Conservation (phyloP, 345 rosid genomes). For the Euphorbia peplus region DNA sequence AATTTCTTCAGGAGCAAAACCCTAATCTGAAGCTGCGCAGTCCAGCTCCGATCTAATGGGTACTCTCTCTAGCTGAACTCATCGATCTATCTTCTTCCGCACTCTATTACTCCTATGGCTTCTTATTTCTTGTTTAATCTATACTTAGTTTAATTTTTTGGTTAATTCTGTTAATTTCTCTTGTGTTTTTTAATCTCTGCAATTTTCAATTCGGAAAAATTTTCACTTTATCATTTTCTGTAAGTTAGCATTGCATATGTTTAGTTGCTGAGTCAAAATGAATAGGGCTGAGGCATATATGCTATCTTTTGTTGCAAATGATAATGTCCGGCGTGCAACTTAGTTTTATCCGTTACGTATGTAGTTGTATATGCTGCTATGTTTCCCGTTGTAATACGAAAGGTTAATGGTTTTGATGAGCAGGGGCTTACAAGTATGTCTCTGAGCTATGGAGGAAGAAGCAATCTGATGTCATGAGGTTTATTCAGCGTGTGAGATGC, state of each 20-base stretch:
- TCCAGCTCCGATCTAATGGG: conserved; percentile 21
- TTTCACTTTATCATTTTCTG: background rate
- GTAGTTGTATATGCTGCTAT: background rate
- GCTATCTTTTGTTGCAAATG: background rate
- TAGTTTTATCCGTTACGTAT: no score
- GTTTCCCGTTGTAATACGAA: background rate
- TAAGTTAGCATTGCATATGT: no score
- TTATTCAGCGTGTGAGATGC: conserved; percentile 94
- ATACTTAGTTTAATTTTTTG: background rate
- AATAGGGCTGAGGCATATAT: background rate
- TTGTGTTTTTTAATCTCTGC: background rate
- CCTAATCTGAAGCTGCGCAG: conserved; percentile 2
- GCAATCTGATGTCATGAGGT: conserved; percentile 98
- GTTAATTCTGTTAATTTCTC: background rate
- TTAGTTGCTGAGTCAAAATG: background rate
- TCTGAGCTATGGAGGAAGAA: conserved; percentile 99
- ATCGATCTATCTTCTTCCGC: background rate
- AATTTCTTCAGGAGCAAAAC: background rate
- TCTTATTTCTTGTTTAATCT: background rate
- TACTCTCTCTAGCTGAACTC: conserved; percentile 1
- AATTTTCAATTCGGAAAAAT: background rate
- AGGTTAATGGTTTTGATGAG: background rate
- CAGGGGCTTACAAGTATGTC: conserved; percentile 95
- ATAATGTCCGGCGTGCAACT: background rate
- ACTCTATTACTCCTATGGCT: background rate